These are phyloP conservation scores for Sclerotinia glacialis DNA, from an alignment of 2,329 filamentous ascomycete genomes.

Conservation along the genomic window DNA sequence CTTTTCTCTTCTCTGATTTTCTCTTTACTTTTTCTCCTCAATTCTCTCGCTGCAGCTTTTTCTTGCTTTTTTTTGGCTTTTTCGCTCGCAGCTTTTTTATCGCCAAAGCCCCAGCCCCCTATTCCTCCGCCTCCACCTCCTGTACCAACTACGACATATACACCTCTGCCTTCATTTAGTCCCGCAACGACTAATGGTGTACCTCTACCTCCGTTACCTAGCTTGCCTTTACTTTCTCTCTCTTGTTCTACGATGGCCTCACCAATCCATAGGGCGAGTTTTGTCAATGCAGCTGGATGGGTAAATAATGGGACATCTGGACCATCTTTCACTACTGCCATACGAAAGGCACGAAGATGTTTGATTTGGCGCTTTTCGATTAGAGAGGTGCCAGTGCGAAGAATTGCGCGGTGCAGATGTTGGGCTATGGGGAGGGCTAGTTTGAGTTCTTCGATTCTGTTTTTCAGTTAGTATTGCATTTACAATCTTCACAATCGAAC, in stretches of 20 bases:
- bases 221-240: slow-evolving; percentile 67
- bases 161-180: slow-evolving; percentile 78
- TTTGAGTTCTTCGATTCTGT: slow-evolving; percentile 72
- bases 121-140: slow-evolving; percentile 73
- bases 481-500: too few species aligned
- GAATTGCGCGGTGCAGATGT: slow-evolving; percentile 86
- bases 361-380: slow-evolving; percentile 94
- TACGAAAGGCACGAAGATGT: slow-evolving; percentile 86
- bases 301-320: slow-evolving; percentile 89
- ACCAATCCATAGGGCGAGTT: slow-evolving; percentile 89
- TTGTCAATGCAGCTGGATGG: slow-evolving; percentile 88
- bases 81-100: slow-evolving; percentile 63
- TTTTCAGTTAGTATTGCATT: slow-evolving; percentile 44
- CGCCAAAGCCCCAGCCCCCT: slow-evolving; percentile 63
- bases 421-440: slow-evolving; percentile 78
- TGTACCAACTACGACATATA: slow-evolving; percentile 91
- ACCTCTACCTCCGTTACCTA: slow-evolving; percentile 66
- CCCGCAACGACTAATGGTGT: slow-evolving; percentile 88
- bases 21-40: slow-evolving; percentile 56
- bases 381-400: slow-evolving; percentile 84
- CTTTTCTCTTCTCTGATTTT: slow-evolving; percentile 60
- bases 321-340: slow-evolving; percentile 93
- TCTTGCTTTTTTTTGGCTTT: slow-evolving; percentile 57
- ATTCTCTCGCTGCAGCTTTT: slow-evolving; percentile 60
- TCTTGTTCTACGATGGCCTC: slow-evolving; percentile 91